These are phyloP conservation scores for Maudiozyma bulderi DNA, from an alignment of 805 yeast species.

Conservation along the genomic window DNA sequence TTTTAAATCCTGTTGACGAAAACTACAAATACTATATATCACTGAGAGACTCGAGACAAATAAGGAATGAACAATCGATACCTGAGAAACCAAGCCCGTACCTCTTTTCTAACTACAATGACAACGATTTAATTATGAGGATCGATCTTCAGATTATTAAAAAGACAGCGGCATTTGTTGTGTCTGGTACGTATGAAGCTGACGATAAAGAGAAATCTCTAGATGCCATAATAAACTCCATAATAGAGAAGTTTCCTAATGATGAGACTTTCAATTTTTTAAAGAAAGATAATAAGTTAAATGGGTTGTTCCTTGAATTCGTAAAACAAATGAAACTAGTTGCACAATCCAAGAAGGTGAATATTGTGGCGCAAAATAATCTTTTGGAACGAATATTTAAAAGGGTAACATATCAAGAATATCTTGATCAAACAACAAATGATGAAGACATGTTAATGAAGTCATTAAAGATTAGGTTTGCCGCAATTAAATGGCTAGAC, in stretches of 20 bases:
- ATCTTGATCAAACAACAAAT: slow-evolving; percentile 29
- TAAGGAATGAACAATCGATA: neutral
- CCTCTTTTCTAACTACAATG: slow-evolving; percentile 24
- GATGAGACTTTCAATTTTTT: slow-evolving; percentile 62
- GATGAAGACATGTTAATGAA: slow-evolving; percentile 30
- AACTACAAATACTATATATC: slow-evolving; percentile 45
- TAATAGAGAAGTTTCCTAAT: slow-evolving; percentile 28
- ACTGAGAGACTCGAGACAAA: slow-evolving; percentile 3
- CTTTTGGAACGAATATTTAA: slow-evolving; percentile 30
- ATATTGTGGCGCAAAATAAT: neutral
- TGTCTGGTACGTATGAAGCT: slow-evolving; percentile 31
- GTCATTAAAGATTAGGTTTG: slow-evolving; percentile 42
- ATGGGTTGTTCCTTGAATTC: slow-evolving; percentile 40
- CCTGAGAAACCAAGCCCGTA: slow-evolving; percentile 19
- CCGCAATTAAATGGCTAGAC: slow-evolving; percentile 82
- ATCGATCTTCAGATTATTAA: slow-evolving; percentile 63
- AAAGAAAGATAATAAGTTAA: slow-evolving; percentile 47
- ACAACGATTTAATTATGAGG: slow-evolving; percentile 35
- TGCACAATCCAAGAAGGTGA: neutral
- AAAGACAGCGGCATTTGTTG: slow-evolving; percentile 52
- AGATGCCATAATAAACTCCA: slow-evolving; percentile 34
- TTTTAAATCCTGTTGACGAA: slow-evolving; percentile 45
- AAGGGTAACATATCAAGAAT: slow-evolving; percentile 46
- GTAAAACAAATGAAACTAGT: slow-evolving; percentile 46
- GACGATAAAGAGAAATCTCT: slow-evolving; percentile 5